Evolutionary conservation across 345 rosid genomes (phyloP), one percentile per base, ranked within the genome.

Genomic region (Conringia planisiliqua): DNA sequence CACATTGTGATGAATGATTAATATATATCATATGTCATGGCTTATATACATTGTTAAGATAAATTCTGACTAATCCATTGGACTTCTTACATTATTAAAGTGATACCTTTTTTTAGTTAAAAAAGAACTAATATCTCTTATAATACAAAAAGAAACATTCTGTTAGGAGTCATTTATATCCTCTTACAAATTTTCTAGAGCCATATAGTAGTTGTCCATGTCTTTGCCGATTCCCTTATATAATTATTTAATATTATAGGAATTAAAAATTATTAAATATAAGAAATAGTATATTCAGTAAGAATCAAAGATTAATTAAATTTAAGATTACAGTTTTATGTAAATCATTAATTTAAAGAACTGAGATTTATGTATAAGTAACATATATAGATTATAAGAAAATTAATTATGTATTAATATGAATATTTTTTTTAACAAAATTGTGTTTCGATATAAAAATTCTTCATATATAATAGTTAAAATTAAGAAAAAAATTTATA

Each of bases 41-140:
- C 14, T 44, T 64, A 62, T 52, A 52, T 62, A 54, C 13, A 73
- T 43, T 52, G 12, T 42, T 42, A 14, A 59, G 35, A 57, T 14
- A 48, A 39, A 39, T 51, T 66, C 51, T 66, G 59, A 74, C 72
- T 74, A 66, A 13, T 26, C 72, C 42, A 27, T 72, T 65, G 66
- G 66, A 66, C 72, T 74, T 66, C 68, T 63, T 44, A 27, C 38
- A 63, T 43, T 27, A 63, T 16, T 63, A 13, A 14, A 42, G 54
- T 29, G 27, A 29, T 43, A 27, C 20, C 12, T 14, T 30, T 55
- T 26, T 14, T n/a, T 1, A 20, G n/a, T 38, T n/a, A 16, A 35
- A 20, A 1, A 33, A 50, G 7, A 43, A 22, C 36, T 42, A 56
- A 42, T 5, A 18, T 44, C 5, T n/a, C 14, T 10, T 14, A 70